Conservation (phyloP, 2,329 filamentous ascomycete species). For the Fusarium sp. region DNA sequence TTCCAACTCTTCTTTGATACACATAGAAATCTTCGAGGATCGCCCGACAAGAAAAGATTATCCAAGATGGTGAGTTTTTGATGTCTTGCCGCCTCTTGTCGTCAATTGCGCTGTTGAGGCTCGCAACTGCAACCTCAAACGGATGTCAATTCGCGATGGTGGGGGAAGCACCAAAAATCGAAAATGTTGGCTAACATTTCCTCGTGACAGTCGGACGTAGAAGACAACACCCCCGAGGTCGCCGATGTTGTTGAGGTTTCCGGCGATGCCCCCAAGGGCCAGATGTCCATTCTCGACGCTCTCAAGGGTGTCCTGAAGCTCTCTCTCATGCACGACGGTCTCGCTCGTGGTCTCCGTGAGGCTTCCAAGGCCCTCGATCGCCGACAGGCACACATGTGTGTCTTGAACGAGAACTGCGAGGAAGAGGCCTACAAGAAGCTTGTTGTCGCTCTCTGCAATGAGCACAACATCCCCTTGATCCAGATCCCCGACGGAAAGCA, state of each 20-base stretch:
- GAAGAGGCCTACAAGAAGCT: constrained; percentile 99
- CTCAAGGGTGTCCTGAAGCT: constrained; percentile 99
- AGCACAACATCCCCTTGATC: constrained; percentile 99
- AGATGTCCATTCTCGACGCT: constrained; percentile 98
- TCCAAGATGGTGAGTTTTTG: constrained; percentile 68
- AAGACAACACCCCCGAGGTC: constrained; percentile 94
- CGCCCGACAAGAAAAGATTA: constrained; percentile 66
- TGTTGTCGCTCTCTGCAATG: constrained; percentile 96
- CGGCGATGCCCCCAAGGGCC: constrained; percentile 88
- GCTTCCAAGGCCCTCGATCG: constrained; percentile 98
- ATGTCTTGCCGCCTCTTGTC: neutral
- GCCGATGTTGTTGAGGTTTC: constrained; percentile 93
- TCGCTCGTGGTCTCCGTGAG: constrained; percentile 97
- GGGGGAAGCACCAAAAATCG: constrained; percentile 6
- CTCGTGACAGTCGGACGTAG: constrained; percentile 91
- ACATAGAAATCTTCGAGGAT: constrained; percentile 72
- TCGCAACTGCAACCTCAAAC: neutral
- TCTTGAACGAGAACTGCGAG: constrained; percentile 99
- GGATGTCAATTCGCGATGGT: constrained; percentile 19
- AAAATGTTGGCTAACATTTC: constrained; percentile 33
- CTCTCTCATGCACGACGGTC: constrained; percentile 98
- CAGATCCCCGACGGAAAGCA: constrained; percentile 99
- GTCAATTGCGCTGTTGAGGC: constrained; percentile 31
- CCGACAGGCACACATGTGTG: constrained; percentile 99
- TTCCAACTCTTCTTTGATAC: constrained; percentile 45